phyloP scores from a whole-genome alignment of 2,329 filamentous ascomycete species.

The Magnaporthiopsis incrustans region DNA sequence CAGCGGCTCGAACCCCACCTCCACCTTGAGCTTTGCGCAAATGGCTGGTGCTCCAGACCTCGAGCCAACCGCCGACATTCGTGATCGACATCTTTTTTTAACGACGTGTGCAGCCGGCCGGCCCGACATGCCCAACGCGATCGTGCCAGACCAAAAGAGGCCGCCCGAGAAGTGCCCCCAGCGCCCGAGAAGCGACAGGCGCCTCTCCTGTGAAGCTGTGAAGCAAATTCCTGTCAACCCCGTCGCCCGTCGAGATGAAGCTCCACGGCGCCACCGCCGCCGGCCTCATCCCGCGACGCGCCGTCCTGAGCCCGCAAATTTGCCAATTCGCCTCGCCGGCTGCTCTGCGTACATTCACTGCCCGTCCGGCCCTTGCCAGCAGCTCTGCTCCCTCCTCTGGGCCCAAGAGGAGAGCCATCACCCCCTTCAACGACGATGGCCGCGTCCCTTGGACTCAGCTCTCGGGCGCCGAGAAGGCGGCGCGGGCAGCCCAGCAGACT shows the following conservation, averaged over 20 bases:
- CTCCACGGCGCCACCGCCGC: slow-evolving; percentile 4
- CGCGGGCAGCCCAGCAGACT: slow-evolving; percentile 79
- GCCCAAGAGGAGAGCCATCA: slow-evolving; percentile 61
- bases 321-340: slow-evolving; percentile 2
- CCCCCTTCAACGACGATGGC: slow-evolving; percentile 80
- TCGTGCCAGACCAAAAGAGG: too few species aligned
- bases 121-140: too few species aligned
- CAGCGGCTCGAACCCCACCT: neutral
- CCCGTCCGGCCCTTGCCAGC: slow-evolving; percentile 38
- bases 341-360: slow-evolving; percentile 31
- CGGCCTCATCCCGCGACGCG: slow-evolving; percentile 7
- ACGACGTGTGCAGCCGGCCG: neutral
- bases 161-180: too few species aligned
- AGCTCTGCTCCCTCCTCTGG: slow-evolving; percentile 22
- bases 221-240: neutral
- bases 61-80: neutral
- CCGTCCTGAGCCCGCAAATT: neutral
- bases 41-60: neutral
- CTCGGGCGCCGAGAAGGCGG: slow-evolving; percentile 67
- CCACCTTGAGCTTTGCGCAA: neutral
- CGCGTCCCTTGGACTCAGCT: slow-evolving; percentile 73
- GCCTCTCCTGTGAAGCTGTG: neutral
- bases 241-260: slow-evolving; percentile 7
- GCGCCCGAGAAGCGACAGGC: neutral
- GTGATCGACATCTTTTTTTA: neutral